Percentiles rank a stretch among this genome's conserved stretches.
Evolutionary conservation across 2,329 filamentous ascomycete species (phyloP).

Genomic region (Pseudogymnoascus sp.): DNA sequence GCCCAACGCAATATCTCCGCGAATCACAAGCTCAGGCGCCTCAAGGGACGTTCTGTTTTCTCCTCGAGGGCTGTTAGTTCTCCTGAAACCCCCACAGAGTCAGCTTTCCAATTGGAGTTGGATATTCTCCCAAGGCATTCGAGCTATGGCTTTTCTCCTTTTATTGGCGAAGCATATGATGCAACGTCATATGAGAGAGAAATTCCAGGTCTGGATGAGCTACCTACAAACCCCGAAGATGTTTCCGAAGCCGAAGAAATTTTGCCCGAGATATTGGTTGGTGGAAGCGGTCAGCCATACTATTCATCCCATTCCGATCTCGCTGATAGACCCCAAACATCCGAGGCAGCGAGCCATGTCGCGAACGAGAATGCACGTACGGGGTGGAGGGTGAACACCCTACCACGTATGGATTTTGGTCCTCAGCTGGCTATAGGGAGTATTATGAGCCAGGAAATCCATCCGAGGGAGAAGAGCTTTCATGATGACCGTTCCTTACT

Average conservation of each 20-base stretch:
- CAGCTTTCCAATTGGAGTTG: not conserved
- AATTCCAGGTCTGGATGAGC: not conserved
- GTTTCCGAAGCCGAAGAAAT: not conserved
- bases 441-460: not conserved
- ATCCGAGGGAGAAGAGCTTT: slow-evolving; percentile 15
- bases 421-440: not conserved
- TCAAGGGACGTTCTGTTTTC: not conserved
- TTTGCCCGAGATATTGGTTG: not conserved
- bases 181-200: slow-evolving; percentile 9
- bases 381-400: not conserved
- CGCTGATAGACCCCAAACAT: not conserved
- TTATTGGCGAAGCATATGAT: not conserved
- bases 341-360: not conserved
- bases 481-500: slow-evolving; percentile 22
- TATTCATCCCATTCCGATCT: not conserved
- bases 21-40: not conserved
- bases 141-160: not conserved
- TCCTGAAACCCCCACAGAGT: not conserved
- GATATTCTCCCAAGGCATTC: slow-evolving; percentile 2
- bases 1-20: not conserved
- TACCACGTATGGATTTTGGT: not conserved
- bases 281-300: not conserved
- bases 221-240: not conserved
- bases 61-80: not conserved
- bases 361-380: not conserved